Evolutionary conservation across 2,329 filamentous ascomycete species (phyloP), one percentile per base, ranked within the genome.

Genomic region (Talaromyces rugulosus): DNA sequence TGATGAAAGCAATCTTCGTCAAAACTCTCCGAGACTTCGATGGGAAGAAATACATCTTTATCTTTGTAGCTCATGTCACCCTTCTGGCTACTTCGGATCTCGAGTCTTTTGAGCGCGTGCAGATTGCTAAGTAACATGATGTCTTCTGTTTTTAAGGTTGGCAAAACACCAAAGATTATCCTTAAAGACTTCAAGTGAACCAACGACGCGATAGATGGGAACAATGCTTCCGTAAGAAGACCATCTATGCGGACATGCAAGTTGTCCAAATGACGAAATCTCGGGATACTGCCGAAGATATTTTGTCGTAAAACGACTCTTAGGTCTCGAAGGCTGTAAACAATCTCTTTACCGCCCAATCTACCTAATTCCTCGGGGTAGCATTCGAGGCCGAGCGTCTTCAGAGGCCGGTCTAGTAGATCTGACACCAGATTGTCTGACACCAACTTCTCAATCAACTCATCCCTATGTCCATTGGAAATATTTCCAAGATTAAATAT

Each of bases 161-260:
- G 27, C 28, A 28, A 5, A 6, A 36, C 31, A 28, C 27, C 47
- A 34, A 61, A 58, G 7, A 61, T 61, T 12, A 61, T 52, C 18
- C 28, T 61, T 18, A 61, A 33, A 30, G 60, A 61, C 33, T 44
- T 42, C 34, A 58, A 40, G 9, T 31, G 27, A 9, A 18, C 18
- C 27, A 61, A 23, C 23, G 54, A 54, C 34, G 54, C 27, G 31
- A 61, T 31, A 27, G 60, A 30, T 23, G 60, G 33, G 8, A 61
- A 11, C 28, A 58, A 11, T 2, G 42, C 42, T n/a, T 34, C 47
- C 33, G 34, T 14, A 23, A 14, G 14, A 4, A 33, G 16, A 3
- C 50, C 36, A 28, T 61, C 55, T 44, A 61, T 42, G 16, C 31
- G 34, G 40, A 61, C 30, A 18, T 61, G 60, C 34, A 61, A 54